Evolutionary conservation across 345 rosid genomes (phyloP).

Genomic region (Sonneratia alba): DNA sequence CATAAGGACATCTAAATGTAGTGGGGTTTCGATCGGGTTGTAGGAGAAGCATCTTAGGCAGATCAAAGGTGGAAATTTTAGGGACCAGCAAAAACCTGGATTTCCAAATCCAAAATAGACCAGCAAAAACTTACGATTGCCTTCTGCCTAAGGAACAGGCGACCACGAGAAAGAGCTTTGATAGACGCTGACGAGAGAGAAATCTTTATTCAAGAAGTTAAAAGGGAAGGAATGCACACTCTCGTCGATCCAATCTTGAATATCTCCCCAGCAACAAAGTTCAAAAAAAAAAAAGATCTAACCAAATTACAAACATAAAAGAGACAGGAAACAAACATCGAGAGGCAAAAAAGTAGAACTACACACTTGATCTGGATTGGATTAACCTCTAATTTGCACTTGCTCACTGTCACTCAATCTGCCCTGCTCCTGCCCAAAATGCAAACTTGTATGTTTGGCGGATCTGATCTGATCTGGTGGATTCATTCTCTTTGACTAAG

Average conservation of each 20-base stretch:
- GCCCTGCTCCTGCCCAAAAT: not conserved
- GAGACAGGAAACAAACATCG: not conserved
- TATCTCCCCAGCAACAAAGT: not conserved
- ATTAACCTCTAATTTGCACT: not conserved
- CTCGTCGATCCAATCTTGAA: constrained; percentile 10
- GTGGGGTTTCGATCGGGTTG: too few species aligned
- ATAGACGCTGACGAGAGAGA: not conserved
- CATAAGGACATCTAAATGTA: too few species aligned
- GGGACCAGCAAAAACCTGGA: not conserved
- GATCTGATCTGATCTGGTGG: not conserved
- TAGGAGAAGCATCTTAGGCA: not conserved
- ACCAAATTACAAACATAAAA: constrained; percentile 6
- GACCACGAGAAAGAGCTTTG: not conserved
- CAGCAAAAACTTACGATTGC: too few species aligned
- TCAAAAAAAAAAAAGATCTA: not conserved
- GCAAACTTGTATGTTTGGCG: not conserved
- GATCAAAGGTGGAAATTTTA: too few species aligned
- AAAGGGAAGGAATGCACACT: constrained; percentile 6
- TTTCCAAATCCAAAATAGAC: too few species aligned
- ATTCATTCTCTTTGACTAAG: not conserved
- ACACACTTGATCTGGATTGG: constrained; percentile 1
- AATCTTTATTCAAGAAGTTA: constrained; percentile 5
- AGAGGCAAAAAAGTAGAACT: constrained; percentile 7
- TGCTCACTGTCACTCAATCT: not conserved
- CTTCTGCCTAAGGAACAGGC: not conserved